Percentiles rank a stretch among this genome's conserved stretches.
phyloP scores from a whole-genome alignment of 2,329 filamentous ascomycete species.

The Nemania diffusa region DNA sequence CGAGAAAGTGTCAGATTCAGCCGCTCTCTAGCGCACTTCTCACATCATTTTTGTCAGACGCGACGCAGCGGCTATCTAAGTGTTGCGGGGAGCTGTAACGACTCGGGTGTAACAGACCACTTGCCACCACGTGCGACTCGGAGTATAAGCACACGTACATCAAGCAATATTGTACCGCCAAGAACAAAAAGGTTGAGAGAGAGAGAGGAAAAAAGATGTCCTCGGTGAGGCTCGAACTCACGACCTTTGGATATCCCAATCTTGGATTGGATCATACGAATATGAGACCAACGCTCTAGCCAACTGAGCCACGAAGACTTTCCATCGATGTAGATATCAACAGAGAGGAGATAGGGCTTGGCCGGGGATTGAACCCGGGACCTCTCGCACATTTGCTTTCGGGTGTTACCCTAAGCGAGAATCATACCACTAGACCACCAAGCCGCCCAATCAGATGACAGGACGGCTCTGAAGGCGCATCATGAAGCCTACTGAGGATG shows the following conservation, averaged over 20 bases:
- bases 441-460: slow-evolving; percentile 44
- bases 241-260: slow-evolving; percentile 56
- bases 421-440: slow-evolving; percentile 75
- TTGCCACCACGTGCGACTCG: no score
- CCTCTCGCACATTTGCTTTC: slow-evolving; percentile 50
- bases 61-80: no score
- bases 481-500: background rate
- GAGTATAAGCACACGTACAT: no score
- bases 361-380: slow-evolving; percentile 56
- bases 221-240: slow-evolving; percentile 61
- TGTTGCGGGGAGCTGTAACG: no score
- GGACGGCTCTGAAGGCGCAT: background rate
- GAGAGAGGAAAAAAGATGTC: slow-evolving; percentile 43
- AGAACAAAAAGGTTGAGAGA: background rate
- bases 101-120: no score
- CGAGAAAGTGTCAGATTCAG: background rate
- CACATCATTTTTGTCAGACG: background rate
- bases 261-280: slow-evolving; percentile 33
- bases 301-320: slow-evolving; percentile 55
- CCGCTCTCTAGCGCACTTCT: background rate
- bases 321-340: background rate
- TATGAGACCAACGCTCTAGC: slow-evolving; percentile 57
- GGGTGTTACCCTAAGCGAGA: slow-evolving; percentile 69
- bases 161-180: background rate
- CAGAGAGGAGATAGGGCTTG: slow-evolving; percentile 31